Evolutionary conservation across 148 eudicot species (phyloP), one percentile per base, ranked within the genome.

Genomic region (Oxyria digyna): DNA sequence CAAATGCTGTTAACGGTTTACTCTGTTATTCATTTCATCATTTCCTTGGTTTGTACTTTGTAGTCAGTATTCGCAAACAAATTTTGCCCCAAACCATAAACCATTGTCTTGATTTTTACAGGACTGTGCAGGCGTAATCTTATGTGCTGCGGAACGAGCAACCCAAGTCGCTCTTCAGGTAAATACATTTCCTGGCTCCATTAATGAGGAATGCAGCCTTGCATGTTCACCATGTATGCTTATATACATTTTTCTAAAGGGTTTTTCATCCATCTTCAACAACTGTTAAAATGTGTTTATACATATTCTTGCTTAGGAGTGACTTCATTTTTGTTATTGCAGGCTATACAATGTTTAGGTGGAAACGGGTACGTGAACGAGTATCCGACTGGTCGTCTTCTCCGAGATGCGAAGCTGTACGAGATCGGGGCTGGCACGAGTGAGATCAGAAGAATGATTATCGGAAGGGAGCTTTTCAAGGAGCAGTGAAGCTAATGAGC

Each of bases 141-240:
- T 94, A 17, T 78, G 81, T 76, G 96, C 97, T 62, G 96, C 97
- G 29, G 97, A 94, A 83, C 87, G 99, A 79, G 99, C 97, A 72
- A 94, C 99, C 67, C 99, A 94, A 80, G 99, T 94, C 74, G 99
- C 99, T 69, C 81, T 94, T 74, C 99, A 94, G 97, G 99, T 94
- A 59, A 67, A 50, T 71, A 8, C 12, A 38, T 21, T 6, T 32
- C 11, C 64, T 33, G 35, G n/a, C 21, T 52, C 66, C 33, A 57
- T 0, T 15, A 24, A 29, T 59, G 62, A 55, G 11, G 15, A 57
- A 29, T 57, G 37, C 18, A 20, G 59, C 59, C 31, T 18, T 17
- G 0, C 52, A 20, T 21, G 27, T 52, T 23, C 4, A 14, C 48
- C 48, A 17, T 49, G 8, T 49, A 49, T 20, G 55, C 9, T 49